Evolutionary conservation across 192 early-diverging fungal species (phyloP).

Genomic region (Bifiguratus adelaidae): DNA sequence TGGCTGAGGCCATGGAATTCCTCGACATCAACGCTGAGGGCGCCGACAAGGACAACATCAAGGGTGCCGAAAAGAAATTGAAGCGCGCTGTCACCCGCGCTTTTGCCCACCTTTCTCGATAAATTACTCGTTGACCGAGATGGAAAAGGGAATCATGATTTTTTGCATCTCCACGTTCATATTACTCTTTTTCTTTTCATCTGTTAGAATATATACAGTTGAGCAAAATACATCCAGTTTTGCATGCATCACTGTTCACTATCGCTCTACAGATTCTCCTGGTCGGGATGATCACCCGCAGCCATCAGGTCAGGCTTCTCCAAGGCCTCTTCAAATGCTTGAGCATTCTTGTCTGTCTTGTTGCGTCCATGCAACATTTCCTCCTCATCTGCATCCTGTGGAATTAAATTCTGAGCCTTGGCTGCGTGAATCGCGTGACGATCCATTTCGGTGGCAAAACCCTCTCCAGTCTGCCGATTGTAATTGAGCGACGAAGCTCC

Average conservation of each 20-base stretch:
- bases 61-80: conserved; percentile 58
- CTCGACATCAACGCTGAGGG: conserved; percentile 52
- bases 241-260: no score
- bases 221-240: no score
- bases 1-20: conserved; percentile 66
- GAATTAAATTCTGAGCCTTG: not conserved
- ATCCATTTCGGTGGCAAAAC: conserved; percentile 5
- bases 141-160: conserved; percentile 5
- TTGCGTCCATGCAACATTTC: not conserved
- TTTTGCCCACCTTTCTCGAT: conserved; percentile 34
- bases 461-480: not conserved
- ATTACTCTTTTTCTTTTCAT: no score
- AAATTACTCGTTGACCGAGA: conserved; percentile 4
- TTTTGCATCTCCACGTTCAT: no score
- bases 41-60: conserved; percentile 47
- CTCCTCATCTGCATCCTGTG: not conserved
- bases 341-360: conserved; percentile 1
- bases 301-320: conserved; percentile 1
- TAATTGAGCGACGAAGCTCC: no score
- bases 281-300: not conserved
- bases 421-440: conserved; percentile 1
- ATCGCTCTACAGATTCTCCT: no score
- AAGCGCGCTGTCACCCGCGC: conserved; percentile 57
- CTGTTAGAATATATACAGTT: no score
- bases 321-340: conserved; percentile 1